Percentiles rank a stretch among this genome's conserved stretches.
Conservation (phyloP, 306 rosid species). For the Erythrophleum fordii region DNA sequence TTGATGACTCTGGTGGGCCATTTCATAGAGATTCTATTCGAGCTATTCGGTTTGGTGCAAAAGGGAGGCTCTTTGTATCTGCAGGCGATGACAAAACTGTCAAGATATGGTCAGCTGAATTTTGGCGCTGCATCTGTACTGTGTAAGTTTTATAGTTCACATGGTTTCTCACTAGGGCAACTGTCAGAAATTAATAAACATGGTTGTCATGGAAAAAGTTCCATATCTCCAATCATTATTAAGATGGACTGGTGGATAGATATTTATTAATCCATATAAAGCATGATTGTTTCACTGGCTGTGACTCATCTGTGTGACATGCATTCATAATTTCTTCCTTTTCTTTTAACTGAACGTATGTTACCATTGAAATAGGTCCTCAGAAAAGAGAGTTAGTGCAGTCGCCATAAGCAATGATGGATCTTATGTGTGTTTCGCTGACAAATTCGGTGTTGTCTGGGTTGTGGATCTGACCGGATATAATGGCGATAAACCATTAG, state of each 20-base stretch:
- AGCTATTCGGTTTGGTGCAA: slow-evolving; percentile 73
- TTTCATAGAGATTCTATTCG: slow-evolving; percentile 77
- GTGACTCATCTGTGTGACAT: neutral
- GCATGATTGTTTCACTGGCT: neutral
- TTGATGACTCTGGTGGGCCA: slow-evolving; percentile 51
- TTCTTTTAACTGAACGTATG: neutral
- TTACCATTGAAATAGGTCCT: slow-evolving; percentile 52
- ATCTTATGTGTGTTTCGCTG: slow-evolving; percentile 79
- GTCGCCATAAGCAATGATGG: slow-evolving; percentile 78
- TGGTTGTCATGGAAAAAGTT: neutral
- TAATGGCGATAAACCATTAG: slow-evolving; percentile 44
- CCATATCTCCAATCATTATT: neutral
- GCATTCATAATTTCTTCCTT: slow-evolving; percentile 3
- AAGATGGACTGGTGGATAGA: neutral
- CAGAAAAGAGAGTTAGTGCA: slow-evolving; percentile 93
- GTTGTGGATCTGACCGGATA: slow-evolving; percentile 60
- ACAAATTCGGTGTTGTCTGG: slow-evolving; percentile 95
- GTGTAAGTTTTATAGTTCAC: slow-evolving; percentile 55
- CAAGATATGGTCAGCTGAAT: slow-evolving; percentile 78
- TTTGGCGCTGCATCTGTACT: slow-evolving; percentile 78
- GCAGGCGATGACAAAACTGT: slow-evolving; percentile 93
- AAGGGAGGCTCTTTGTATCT: slow-evolving; percentile 76
- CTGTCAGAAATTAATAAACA: neutral
- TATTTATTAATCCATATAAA: neutral
- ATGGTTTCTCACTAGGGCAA: neutral